Evolutionary conservation across 345 rosid genomes (phyloP).

Genomic region (Dipteronia dyeriana): DNA sequence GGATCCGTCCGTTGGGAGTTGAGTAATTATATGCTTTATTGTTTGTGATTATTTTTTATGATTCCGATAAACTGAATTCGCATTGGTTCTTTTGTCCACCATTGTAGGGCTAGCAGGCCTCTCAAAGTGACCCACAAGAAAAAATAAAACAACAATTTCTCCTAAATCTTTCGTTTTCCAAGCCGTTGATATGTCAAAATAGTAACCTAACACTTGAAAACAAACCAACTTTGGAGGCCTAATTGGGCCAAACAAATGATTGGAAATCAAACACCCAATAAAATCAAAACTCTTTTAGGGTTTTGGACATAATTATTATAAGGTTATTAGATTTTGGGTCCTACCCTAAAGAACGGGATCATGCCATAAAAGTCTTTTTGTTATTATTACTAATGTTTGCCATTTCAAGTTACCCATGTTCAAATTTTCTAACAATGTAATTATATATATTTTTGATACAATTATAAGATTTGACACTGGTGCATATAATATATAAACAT

Average conservation of each 20-base stretch:
- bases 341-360: conserved; percentile 30
- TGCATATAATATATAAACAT: conserved; percentile 34
- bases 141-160: background rate
- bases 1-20: conserved; percentile 3
- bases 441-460: conserved; percentile 20
- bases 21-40: conserved; percentile 6
- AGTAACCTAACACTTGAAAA: conserved; percentile 16
- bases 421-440: conserved; percentile 26
- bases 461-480: conserved; percentile 44
- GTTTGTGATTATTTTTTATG: background rate
- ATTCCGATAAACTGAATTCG: conserved; percentile 8
- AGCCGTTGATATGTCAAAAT: conserved; percentile 30
- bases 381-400: conserved; percentile 58
- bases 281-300: conserved; percentile 18
- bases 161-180: conserved; percentile 14
- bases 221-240: conserved; percentile 1
- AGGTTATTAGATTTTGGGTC: conserved; percentile 31
- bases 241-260: conserved; percentile 9
- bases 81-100: conserved; percentile 18
- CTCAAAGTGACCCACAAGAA: conserved; percentile 3
- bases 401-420: conserved; percentile 50
- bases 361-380: conserved; percentile 53
- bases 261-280: conserved; percentile 19
- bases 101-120: background rate
- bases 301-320: conserved; percentile 25